Evolutionary conservation across 805 yeast genomes (phyloP).

Genomic region (Candida qinlingensis): DNA sequence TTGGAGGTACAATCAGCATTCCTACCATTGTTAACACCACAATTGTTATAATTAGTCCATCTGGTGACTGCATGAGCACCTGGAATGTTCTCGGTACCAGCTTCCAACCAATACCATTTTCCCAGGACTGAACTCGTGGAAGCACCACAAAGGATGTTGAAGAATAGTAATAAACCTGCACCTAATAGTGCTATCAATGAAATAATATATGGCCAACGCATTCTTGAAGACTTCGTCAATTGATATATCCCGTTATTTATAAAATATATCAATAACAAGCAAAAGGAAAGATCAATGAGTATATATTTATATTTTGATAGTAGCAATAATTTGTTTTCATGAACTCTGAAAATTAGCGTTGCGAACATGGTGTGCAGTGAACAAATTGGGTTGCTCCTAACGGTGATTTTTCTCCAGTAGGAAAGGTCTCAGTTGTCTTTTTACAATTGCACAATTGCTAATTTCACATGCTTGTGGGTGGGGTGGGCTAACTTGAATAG

Average conservation of each 20-base stretch:
- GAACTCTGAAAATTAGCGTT: too few species aligned
- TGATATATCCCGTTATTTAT: not conserved
- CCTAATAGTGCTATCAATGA: slow-evolving; percentile 36
- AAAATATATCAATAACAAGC: not conserved
- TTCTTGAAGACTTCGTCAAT: not conserved
- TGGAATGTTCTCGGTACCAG: slow-evolving; percentile 52
- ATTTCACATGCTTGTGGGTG: too few species aligned
- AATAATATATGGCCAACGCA: slow-evolving; percentile 26
- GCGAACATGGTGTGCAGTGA: too few species aligned
- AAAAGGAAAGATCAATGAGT: not conserved
- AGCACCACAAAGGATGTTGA: slow-evolving; percentile 64
- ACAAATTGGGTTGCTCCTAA: too few species aligned
- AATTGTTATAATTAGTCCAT: slow-evolving; percentile 80
- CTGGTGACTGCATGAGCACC: slow-evolving; percentile 42
- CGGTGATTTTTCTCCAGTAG: too few species aligned
- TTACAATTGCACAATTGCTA: too few species aligned
- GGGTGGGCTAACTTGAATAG: too few species aligned
- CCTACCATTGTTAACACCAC: slow-evolving; percentile 37
- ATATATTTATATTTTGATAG: not conserved
- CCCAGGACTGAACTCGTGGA: slow-evolving; percentile 48
- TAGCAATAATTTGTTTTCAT: not conserved
- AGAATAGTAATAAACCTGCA: slow-evolving; percentile 49
- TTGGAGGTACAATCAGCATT: slow-evolving; percentile 47
- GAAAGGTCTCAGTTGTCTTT: too few species aligned
- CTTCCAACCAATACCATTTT: slow-evolving; percentile 75